Conservation (phyloP, 352 stramenopile genomes). For the Pythium utonaiense region DNA sequence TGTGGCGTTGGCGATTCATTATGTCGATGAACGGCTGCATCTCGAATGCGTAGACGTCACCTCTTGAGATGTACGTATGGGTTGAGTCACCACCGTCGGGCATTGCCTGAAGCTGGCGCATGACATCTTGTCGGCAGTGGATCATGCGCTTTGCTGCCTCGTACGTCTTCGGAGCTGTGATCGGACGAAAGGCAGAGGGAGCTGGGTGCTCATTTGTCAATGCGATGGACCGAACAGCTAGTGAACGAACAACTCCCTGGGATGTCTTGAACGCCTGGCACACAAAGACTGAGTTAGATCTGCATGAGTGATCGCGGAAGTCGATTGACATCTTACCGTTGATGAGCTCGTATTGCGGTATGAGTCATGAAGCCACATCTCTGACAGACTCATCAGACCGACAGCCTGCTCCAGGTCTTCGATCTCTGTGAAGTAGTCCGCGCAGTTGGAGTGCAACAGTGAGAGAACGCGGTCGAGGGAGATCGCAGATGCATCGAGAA, state of each 20-base stretch:
- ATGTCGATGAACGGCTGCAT: conserved; percentile 62
- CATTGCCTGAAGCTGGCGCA: conserved; percentile 37
- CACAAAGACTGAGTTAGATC: background rate
- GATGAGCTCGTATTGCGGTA: conserved; percentile 47
- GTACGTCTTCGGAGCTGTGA: conserved; percentile 51
- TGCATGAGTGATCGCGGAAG: background rate
- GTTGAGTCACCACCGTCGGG: background rate
- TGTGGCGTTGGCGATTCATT: conserved; percentile 19
- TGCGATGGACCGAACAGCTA: conserved; percentile 62
- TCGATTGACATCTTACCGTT: conserved; percentile 30
- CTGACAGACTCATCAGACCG: conserved; percentile 65
- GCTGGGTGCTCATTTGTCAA: conserved; percentile 69
- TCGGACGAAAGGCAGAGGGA: conserved; percentile 68
- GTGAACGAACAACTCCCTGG: conserved; percentile 43
- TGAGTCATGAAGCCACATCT: conserved; percentile 49
- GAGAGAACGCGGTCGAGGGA: conserved; percentile 54
- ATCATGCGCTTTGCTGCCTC: conserved; percentile 23
- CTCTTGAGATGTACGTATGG: conserved; percentile 33
- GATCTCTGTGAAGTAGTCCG: conserved; percentile 69
- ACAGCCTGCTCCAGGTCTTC: conserved; percentile 62
- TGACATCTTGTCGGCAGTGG: conserved; percentile 37
- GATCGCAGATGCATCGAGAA: conserved; percentile 56
- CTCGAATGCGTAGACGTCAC: conserved; percentile 64
- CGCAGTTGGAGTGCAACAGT: conserved; percentile 72
- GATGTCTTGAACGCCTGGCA: conserved; percentile 52